phyloP scores from a whole-genome alignment of 495 filamentous ascomycete species.

The Xylaria telfairii region DNA sequence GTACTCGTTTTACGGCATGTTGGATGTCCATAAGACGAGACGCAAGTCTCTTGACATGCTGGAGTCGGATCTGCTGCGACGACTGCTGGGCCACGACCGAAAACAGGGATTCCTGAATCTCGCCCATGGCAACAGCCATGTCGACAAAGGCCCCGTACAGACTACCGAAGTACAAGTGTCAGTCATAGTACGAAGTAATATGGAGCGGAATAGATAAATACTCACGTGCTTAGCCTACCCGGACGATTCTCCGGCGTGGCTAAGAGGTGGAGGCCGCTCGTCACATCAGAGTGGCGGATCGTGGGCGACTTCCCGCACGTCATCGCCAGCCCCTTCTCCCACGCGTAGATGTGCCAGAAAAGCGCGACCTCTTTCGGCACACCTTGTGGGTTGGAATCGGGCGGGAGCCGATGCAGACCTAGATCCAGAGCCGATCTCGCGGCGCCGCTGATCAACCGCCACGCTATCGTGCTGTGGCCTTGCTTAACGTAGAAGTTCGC shows the following conservation, averaged over 20 bases:
- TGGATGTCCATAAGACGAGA: constrained; percentile 22
- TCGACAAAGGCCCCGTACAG: constrained; percentile 30
- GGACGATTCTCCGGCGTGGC: background rate
- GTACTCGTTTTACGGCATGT: constrained; percentile 23
- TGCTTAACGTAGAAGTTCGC: constrained; percentile 35
- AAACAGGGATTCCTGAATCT: constrained; percentile 33
- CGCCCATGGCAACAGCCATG: constrained; percentile 29
- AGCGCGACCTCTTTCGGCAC: constrained; percentile 42
- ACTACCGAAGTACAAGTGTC: constrained; percentile 4
- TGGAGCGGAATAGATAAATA: background rate
- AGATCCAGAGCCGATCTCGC: constrained; percentile 33
- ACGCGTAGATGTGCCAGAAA: constrained; percentile 68
- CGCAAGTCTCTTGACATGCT: constrained; percentile 28
- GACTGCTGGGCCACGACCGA: constrained; percentile 28
- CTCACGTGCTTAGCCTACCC: constrained; percentile 23
- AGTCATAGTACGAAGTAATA: background rate
- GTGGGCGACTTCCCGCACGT: constrained; percentile 64
- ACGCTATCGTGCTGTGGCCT: constrained; percentile 36
- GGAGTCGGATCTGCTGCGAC: constrained; percentile 28
- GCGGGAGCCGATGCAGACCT: constrained; percentile 32
- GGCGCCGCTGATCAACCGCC: constrained; percentile 32
- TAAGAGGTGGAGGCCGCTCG: constrained; percentile 29
- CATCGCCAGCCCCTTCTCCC: constrained; percentile 65
- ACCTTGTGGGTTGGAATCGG: constrained; percentile 37
- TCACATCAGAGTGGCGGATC: constrained; percentile 70